Evolutionary conservation across 768 basidiomycete genomes (phyloP).

Genomic region (Mycena venus): DNA sequence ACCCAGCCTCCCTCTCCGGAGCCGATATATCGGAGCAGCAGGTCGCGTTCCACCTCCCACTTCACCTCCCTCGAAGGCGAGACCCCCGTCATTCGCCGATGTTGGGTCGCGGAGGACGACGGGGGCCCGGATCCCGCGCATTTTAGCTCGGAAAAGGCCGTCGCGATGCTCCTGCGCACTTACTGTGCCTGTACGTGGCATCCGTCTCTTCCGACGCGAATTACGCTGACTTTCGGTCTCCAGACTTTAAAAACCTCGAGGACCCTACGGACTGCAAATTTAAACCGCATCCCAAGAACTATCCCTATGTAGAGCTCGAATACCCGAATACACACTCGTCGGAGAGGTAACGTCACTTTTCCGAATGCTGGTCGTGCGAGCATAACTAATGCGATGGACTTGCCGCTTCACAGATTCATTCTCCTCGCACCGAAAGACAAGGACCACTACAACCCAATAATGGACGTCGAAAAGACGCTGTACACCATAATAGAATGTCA

Average conservation of each 20-base stretch:
- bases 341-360: conserved; percentile 67
- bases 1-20: conserved; percentile 61
- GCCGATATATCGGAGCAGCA: conserved; percentile 68
- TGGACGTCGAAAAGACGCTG: conserved; percentile 80
- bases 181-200: conserved; percentile 76
- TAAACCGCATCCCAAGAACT: conserved; percentile 69
- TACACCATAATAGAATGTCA: conserved; percentile 80
- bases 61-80: conserved; percentile 56
- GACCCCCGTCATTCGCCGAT: conserved; percentile 52
- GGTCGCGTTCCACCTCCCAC: conserved; percentile 77
- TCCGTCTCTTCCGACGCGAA: conserved; percentile 4
- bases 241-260: conserved; percentile 79
- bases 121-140: conserved; percentile 66
- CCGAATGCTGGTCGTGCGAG: conserved; percentile 22
- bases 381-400: not conserved
- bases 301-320: conserved; percentile 80
- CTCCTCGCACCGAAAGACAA: conserved; percentile 86
- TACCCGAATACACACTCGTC: conserved; percentile 80
- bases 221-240: conserved; percentile 26
- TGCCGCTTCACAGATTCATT: conserved; percentile 66
- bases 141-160: conserved; percentile 75
- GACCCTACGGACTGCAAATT: conserved; percentile 76
- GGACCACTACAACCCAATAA: conserved; percentile 89
- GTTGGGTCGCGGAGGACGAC: conserved; percentile 66
- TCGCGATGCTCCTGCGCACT: conserved; percentile 70